Conservation (phyloP, 2,329 filamentous ascomycete genomes). For the Ceratocystis cacaofunesta region DNA sequence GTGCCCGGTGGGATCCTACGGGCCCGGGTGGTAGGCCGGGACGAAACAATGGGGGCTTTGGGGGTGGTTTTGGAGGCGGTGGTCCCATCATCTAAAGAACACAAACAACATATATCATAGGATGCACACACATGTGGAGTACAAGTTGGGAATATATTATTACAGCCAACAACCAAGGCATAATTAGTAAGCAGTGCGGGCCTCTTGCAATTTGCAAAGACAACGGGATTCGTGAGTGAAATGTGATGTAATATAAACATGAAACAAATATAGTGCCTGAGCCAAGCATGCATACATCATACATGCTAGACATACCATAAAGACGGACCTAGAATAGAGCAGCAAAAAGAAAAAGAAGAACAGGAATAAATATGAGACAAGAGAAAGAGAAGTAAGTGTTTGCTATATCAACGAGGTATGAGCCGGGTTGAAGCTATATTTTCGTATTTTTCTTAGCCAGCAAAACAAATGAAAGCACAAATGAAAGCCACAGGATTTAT, state of each 20-base stretch:
- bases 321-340: neutral
- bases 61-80: conserved; percentile 20
- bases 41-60: conserved; percentile 21
- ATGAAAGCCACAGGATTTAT: neutral
- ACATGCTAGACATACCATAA: neutral
- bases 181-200: neutral
- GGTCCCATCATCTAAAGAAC: conserved; percentile 22
- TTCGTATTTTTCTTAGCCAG: neutral
- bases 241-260: neutral
- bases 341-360: neutral
- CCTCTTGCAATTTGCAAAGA: neutral
- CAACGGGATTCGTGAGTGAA: neutral
- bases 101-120: neutral
- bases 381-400: neutral
- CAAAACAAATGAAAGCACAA: neutral
- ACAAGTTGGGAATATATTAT: neutral
- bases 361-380: neutral
- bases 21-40: conserved; percentile 41
- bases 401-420: neutral
- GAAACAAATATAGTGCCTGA: neutral
- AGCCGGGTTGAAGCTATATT: neutral
- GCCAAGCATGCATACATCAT: neutral
- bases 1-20: conserved; percentile 80
- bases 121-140: neutral
- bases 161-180: neutral